phyloP scores from a whole-genome alignment of 1,284 basidiomycete genomes.

The Puccinia coronata region DNA sequence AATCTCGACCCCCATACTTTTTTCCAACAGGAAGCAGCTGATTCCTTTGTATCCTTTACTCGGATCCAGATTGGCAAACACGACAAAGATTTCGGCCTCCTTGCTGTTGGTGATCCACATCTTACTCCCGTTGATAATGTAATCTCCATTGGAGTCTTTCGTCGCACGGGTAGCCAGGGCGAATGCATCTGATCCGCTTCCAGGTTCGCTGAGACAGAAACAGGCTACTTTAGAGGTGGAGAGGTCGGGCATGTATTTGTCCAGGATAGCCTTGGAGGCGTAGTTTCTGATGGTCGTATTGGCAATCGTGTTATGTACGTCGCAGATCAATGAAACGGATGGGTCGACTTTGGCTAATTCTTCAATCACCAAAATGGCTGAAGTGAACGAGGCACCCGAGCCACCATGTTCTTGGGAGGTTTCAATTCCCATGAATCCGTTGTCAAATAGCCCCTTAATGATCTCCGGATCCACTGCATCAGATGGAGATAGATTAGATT shows the following conservation, averaged over 20 bases:
- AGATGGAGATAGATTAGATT: too few species aligned
- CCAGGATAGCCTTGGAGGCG: slow-evolving; percentile 78
- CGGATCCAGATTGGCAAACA: slow-evolving; percentile 94
- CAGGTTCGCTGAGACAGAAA: slow-evolving; percentile 91
- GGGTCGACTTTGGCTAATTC: slow-evolving; percentile 96
- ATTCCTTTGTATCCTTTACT: slow-evolving; percentile 98
- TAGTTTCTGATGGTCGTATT: slow-evolving; percentile 83
- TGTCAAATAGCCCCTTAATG: slow-evolving; percentile 88
- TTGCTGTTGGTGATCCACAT: slow-evolving; percentile 99
- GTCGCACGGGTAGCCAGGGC: slow-evolving; percentile 88
- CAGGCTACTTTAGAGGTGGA: slow-evolving; percentile 85
- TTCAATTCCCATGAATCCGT: slow-evolving; percentile 99
- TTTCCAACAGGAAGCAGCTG: slow-evolving; percentile 93
- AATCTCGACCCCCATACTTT: slow-evolving; percentile 94
- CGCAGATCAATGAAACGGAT: slow-evolving; percentile 91
- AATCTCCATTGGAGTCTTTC: slow-evolving; percentile 76
- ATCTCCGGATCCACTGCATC: slow-evolving; percentile 75
- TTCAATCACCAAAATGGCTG: slow-evolving; percentile 94
- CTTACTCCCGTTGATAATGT: slow-evolving; percentile 89
- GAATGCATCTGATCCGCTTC: slow-evolving; percentile 94
- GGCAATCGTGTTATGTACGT: slow-evolving; percentile 94
- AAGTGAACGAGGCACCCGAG: slow-evolving; percentile 86
- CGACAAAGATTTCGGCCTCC: slow-evolving; percentile 83
- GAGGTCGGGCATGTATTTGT: slow-evolving; percentile 84
- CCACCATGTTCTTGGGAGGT: slow-evolving; percentile 81